phyloP scores from a whole-genome alignment of 805 yeast genomes.

The Yarrowia sp. region DNA sequence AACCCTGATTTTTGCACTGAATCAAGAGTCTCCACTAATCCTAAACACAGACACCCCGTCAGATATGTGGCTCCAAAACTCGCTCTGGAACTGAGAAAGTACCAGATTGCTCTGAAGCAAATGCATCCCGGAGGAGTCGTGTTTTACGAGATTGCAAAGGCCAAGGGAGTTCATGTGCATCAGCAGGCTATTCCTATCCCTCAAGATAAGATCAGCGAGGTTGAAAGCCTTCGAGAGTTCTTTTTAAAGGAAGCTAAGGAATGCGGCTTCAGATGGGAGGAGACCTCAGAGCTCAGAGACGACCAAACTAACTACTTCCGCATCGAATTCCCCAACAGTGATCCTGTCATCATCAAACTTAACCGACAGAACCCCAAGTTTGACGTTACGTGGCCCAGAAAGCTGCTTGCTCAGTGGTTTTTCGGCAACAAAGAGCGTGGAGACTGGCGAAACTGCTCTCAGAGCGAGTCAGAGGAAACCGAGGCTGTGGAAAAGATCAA shows the following conservation, averaged over 20 bases:
- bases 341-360: conserved; percentile 29
- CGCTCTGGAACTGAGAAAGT: conserved; percentile 47
- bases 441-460: conserved; percentile 77
- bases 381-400: conserved; percentile 82
- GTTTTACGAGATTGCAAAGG: conserved; percentile 67
- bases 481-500: conserved; percentile 65
- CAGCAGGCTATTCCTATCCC: conserved; percentile 75
- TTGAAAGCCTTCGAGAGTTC: not conserved
- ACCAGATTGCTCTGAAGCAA: conserved; percentile 48
- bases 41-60: conserved; percentile 30
- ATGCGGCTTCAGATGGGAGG: conserved; percentile 15
- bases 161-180: conserved; percentile 69
- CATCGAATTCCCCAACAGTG: conserved; percentile 30
- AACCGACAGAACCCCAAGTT: conserved; percentile 38
- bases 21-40: conserved; percentile 31
- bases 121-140: conserved; percentile 52
- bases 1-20: conserved; percentile 46
- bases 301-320: conserved; percentile 32
- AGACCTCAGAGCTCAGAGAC: conserved; percentile 36
- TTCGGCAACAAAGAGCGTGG: conserved; percentile 57
- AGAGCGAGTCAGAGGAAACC: conserved; percentile 59
- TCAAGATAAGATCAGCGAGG: conserved; percentile 39
- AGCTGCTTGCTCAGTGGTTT: conserved; percentile 61
- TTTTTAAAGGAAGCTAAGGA: conserved; percentile 25
- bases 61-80: conserved; percentile 38